phyloP scores from a whole-genome alignment of 2,329 filamentous ascomycete species.

The Fusarium guadeloupense region DNA sequence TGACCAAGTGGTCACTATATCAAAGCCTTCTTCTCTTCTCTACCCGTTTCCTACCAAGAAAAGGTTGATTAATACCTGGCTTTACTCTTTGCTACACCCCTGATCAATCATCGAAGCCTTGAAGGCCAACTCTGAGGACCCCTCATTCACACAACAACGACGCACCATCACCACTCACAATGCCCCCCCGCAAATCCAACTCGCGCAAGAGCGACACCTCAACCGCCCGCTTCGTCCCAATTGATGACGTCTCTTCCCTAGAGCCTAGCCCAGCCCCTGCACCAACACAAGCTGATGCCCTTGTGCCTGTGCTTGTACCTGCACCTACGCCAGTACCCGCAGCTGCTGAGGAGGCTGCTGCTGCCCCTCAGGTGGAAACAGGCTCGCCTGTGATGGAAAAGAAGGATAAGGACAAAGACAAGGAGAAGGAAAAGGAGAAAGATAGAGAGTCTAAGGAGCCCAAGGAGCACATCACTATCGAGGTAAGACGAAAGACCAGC shows the following conservation, averaged over 20 bases:
- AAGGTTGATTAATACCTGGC: background rate
- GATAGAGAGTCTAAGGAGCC: conserved; percentile 47
- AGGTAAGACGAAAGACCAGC: conserved; percentile 52
- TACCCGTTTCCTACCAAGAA: background rate
- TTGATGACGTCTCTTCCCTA: conserved; percentile 51
- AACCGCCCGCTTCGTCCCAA: conserved; percentile 55
- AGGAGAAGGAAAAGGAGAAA: conserved; percentile 45
- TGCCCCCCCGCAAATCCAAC: conserved; percentile 68
- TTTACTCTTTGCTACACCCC: background rate
- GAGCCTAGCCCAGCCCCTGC: conserved; percentile 28
- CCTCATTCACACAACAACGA: background rate
- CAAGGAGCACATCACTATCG: conserved; percentile 57
- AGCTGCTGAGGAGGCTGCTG: background rate
- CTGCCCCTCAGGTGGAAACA: conserved; percentile 19
- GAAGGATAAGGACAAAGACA: conserved; percentile 47
- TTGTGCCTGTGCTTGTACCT: no score
- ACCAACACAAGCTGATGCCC: conserved; percentile 25
- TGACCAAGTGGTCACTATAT: conserved; percentile 32
- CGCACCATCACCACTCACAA: conserved; percentile 41
- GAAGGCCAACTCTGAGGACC: background rate
- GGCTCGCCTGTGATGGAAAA: conserved; percentile 44
- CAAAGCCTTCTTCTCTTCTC: background rate
- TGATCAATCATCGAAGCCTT: background rate
- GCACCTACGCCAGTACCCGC: conserved; percentile 31
- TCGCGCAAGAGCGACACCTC: conserved; percentile 58